Base-by-base conservation (phyloP, 2,329 filamentous ascomycete species). In the Rhynchosporium secalis region DNA sequence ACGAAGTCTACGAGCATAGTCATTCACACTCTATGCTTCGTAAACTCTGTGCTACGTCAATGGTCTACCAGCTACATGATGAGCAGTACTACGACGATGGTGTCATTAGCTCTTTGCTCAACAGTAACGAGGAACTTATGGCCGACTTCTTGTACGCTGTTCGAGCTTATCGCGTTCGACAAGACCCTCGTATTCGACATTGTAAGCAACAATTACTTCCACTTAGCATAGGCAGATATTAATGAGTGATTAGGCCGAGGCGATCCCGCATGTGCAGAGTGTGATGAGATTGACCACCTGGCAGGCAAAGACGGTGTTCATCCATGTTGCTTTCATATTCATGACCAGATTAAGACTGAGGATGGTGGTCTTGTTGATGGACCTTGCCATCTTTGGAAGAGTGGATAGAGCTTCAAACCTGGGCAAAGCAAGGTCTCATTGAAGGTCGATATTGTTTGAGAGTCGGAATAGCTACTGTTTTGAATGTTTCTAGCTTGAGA, bases 121-220 rank as follows among this genome's bases (percentile, higher is more conserved):
- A 36, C 9, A 8, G 5, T 5, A 60, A 65, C 36, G 28, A 55
- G 3, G 61, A 67, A 1, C 12, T 68, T 2, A n/a, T 65, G 41
- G 29, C 52, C 1, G 68, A 70, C 7, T 70, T 70, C 43, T 41
- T 68, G 9, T 47, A 62, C 6, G 58, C 61, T 7, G 31, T 70
- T 4, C 31, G 41, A 4, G 4, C 45, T 3, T 62, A 65, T 12
- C 9, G 41, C 0, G 51, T 29, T 4, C 47, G 28, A 10, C 61
- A 54, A 13, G 70, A 71, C 54, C 69, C 70, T n/a, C 63, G 70
- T 1, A 49, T 69, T 26, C 60, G 69, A 1, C 63, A 69, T 10
- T 66, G 62, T 52, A 47, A 15, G 12, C 36, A 20, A 8, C 8
- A 8, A 2, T 46, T 20, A 8, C 7, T 6, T 26, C 8, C n/a